These are phyloP conservation scores for Pythium guiyangense DNA, from an alignment of 352 stramenopile genomes.

Conservation along the genomic window DNA sequence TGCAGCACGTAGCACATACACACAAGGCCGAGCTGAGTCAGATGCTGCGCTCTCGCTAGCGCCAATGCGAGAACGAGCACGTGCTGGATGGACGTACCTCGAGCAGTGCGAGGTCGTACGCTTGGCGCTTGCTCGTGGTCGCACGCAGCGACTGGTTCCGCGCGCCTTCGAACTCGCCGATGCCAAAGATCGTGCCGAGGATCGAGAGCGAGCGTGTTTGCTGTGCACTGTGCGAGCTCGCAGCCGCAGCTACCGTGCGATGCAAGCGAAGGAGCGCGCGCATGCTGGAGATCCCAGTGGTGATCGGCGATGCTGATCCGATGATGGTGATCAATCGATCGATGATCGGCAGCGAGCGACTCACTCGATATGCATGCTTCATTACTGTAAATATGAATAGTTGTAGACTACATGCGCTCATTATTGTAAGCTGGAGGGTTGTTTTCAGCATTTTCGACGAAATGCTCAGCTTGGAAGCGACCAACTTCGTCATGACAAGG, in stretches of 20 bases:
- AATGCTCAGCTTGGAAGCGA: no score
- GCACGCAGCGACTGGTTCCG: conserved; percentile 52
- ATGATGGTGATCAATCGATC: not conserved
- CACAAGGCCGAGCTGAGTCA: not conserved
- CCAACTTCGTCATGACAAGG: no score
- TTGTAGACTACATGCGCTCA: no score
- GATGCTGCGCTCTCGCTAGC: not conserved
- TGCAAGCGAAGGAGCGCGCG: conserved; percentile 1
- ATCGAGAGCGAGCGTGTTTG: conserved; percentile 50
- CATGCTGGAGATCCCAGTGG: not conserved
- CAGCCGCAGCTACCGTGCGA: not conserved
- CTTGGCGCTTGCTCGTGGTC: conserved; percentile 62
- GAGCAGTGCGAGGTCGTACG: conserved; percentile 64
- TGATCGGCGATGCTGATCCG: not conserved
- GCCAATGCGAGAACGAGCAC: not conserved
- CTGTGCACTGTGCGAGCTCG: not conserved
- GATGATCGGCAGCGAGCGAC: conserved; percentile 1
- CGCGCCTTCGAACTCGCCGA: conserved; percentile 73
- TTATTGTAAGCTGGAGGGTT: no score
- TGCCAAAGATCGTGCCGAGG: conserved; percentile 72
- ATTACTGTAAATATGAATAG: no score
- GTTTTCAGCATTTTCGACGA: no score
- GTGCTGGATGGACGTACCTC: conserved; percentile 26
- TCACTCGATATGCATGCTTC: no score
- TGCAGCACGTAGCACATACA: conserved; percentile 12